Base-by-base conservation (phyloP, 1,284 basidiomycete genomes). In the Ceratobasidium sp. region DNA sequence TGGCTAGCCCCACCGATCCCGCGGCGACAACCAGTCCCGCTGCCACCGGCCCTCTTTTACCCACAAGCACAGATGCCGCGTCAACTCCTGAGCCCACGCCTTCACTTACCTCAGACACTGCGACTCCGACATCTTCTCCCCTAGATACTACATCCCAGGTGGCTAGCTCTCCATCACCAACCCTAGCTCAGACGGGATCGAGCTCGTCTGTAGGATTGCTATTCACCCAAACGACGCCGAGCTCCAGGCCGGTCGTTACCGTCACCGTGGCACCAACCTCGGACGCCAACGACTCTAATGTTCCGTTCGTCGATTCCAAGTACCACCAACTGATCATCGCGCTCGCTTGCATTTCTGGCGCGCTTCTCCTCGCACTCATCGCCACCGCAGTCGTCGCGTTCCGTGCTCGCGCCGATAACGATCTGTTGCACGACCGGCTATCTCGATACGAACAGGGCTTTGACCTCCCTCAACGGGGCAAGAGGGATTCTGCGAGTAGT, bases 241-340 rank as follows among this genome's bases (percentile, higher is more conserved):
- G n/a, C n/a, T 59, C 54, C 25, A 46, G 25, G 28, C 11, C 40
- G 9, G 38, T 51, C 25, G 28, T 38, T 8, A 28, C 54, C 23
- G 12, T 33, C 4, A 38, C 51, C 6, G 5, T 36, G 11, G 11
- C 23, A 21, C 33, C 64, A 28, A 51, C 51, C 12, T 30, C 33
- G 1, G 23, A 12, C 51, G 0, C 42, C 28, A 30, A 21, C 28
- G 66, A 70, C 33, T 21, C 49, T 28, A 59, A 59, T 21, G 66
- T 70, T 16, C 53, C 66, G 4, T 70, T 70, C 33, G 3, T 46
- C 54, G 28, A 38, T 11, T 70, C 66, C 54, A 70, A 70, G 21
- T 70, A 59, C 66, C 56, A 59, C 21, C 54, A 58, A n/a, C 12
- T 70, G 42, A 70, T 70, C 42, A 70, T 70, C 25, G 66, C 66